Conservation (phyloP, 2,329 filamentous ascomycete species). For the Aureobasidium leucospermi region DNA sequence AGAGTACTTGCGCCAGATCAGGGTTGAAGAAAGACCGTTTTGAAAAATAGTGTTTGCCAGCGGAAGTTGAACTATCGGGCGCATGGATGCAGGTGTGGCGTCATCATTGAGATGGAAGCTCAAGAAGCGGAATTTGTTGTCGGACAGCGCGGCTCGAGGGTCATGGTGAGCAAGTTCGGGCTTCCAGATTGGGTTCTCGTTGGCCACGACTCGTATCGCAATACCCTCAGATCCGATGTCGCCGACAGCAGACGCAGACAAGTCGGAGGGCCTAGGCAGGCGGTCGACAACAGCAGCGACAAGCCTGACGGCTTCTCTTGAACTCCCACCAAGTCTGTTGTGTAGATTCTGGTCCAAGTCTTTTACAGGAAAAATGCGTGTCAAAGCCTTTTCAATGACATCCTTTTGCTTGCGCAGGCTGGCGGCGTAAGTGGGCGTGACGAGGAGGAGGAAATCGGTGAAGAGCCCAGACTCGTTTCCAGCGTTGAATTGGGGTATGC, state of each 20-base stretch:
- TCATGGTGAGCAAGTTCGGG: not conserved
- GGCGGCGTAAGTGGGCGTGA: conserved; percentile 14
- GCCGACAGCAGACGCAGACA: not conserved
- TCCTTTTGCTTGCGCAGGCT: not conserved
- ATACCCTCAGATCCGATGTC: conserved; percentile 8
- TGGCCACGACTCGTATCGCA: not conserved
- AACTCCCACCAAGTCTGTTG: not conserved
- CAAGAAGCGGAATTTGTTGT: not conserved
- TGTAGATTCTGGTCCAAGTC: not conserved
- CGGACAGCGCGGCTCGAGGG: not conserved
- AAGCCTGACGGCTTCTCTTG: conserved; percentile 2
- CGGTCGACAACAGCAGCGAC: conserved; percentile 17
- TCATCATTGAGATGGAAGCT: not conserved
- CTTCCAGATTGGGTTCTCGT: not conserved
- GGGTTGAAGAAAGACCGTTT: conserved; percentile 56
- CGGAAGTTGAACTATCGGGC: conserved; percentile 43
- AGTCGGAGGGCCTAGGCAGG: conserved; percentile 6
- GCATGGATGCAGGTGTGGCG: not conserved
- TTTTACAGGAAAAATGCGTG: conserved; percentile 6
- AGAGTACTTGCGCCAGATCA: conserved; percentile 28
- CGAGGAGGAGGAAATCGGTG: conserved; percentile 12
- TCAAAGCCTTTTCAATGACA: conserved; percentile 2
- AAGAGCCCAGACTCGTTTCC: not conserved
- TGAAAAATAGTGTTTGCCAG: conserved; percentile 73
- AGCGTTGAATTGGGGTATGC: not conserved